Evolutionary conservation across 768 basidiomycete species (phyloP).

Genomic region (Lactarius trivialis): DNA sequence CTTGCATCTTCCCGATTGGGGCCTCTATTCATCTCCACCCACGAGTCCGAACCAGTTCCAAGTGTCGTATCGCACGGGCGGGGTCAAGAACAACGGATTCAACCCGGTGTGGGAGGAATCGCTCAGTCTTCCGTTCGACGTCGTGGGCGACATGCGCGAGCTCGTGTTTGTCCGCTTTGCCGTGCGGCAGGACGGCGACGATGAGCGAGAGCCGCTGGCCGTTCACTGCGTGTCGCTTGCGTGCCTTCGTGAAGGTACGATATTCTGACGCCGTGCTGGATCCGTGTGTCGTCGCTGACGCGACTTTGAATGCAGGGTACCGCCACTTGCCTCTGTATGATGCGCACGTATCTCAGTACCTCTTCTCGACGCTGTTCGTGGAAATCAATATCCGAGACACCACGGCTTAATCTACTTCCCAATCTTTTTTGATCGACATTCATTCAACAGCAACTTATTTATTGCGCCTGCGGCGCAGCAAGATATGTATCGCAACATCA

Average conservation of each 20-base stretch:
- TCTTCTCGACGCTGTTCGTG: conserved; percentile 93
- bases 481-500: conserved; percentile 5
- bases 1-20: conserved; percentile 71
- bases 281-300: conserved; percentile 26
- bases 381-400: conserved; percentile 44
- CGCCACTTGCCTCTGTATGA: conserved; percentile 89
- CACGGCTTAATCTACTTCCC: not conserved
- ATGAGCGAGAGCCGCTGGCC: conserved; percentile 61
- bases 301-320: conserved; percentile 52
- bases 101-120: conserved; percentile 84
- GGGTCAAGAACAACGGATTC: conserved; percentile 83
- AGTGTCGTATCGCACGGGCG: conserved; percentile 49
- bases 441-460: not conserved
- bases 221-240: conserved; percentile 69
- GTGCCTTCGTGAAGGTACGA: conserved; percentile 62
- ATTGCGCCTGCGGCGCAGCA: not conserved
- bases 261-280: conserved; percentile 24
- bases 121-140: conserved; percentile 66
- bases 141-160: conserved; percentile 70
- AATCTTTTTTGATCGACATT: not conserved
- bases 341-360: conserved; percentile 74
- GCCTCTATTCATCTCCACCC: conserved; percentile 29
- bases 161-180: conserved; percentile 79
- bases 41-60: conserved; percentile 36
- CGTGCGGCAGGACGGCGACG: conserved; percentile 58